Base-by-base conservation (phyloP, 1,284 basidiomycete species). In the Cryptococcus hybrid region DNA sequence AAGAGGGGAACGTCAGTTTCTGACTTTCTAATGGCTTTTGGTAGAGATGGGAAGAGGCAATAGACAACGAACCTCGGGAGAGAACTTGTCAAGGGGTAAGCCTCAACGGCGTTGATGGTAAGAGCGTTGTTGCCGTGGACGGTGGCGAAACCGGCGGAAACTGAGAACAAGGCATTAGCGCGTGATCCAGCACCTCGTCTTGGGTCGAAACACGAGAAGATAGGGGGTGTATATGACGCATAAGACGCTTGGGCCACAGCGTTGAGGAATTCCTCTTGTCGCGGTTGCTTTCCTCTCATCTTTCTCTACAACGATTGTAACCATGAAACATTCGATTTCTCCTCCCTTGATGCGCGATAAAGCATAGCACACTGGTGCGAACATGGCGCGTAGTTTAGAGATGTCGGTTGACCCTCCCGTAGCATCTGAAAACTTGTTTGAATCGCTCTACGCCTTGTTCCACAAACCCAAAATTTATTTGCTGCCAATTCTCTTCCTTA, bases 101-200 rank as follows among this genome's bases (percentile, higher is more conserved):
- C 96, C 83, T 99, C 96, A 55, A 99, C 88, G 61, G 89, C 92
- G 80, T 99, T 99, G 78, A 99, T 89, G 47, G 95, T 97, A 59
- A 99, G 83, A 69, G 85, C 87, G 85, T 98, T 99, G 83, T 94
- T 93, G 52, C 92, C 91, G 81, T 99, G 96, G 52, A 99, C 91
- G 59, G 90, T 97, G 56, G 96, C 95, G 76, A 99, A 98, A 59
- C 96, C 96, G 63, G 91, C 89, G 58, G 95, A 97, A 55, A 92
- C 96, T 98, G 67, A n/a, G n/a, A 34, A 48, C 39, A 40, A n/a
- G 40, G 9, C 36, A 15, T 18, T 18, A 18, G 18, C 18, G 18
- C 18, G 18, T 18, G 15, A 12, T 34, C 5, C 47, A 7, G 2
- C 18, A 18, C 18, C 18, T 18, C 18, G 18, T 1, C 2, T 18